phyloP scores from a whole-genome alignment of 2,329 filamentous ascomycete genomes.

The Fusarium pininemorale region DNA sequence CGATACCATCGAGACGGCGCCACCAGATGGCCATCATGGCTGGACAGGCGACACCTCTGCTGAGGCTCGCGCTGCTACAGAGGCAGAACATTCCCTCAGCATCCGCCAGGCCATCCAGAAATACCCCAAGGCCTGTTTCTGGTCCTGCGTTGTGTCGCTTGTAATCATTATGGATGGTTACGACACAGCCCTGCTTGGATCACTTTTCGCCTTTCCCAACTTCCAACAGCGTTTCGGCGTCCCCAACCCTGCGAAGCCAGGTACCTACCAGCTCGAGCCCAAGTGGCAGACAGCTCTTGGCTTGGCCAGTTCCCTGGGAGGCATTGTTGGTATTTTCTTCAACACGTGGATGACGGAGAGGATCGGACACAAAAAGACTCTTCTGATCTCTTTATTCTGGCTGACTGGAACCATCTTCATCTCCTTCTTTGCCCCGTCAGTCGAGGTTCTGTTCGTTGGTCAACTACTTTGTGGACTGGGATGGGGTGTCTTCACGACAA shows the following conservation, averaged over 20 bases:
- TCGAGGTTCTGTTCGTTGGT: conserved; percentile 54
- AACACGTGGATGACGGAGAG: conserved; percentile 27
- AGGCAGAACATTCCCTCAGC: background rate
- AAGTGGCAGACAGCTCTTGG: conserved; percentile 10
- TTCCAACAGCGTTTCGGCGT: background rate
- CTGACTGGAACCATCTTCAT: conserved; percentile 42
- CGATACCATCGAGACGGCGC: background rate
- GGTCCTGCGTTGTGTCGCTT: conserved; percentile 44
- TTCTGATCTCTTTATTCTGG: conserved; percentile 56
- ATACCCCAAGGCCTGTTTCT: conserved; percentile 40
- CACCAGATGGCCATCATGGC: background rate
- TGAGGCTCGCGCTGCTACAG: background rate
- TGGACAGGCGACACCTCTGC: background rate
- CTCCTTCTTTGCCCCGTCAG: conserved; percentile 45
- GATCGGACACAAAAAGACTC: conserved; percentile 54
- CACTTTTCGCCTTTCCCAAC: conserved; percentile 43
- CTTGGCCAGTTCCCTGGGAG: conserved; percentile 7
- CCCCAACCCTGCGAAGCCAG: background rate
- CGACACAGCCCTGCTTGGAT: conserved; percentile 42
- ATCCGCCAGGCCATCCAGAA: background rate
- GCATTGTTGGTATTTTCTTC: conserved; percentile 27
- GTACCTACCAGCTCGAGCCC: conserved; percentile 3
- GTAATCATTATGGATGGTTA: conserved; percentile 51
- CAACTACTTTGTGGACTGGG: conserved; percentile 56
- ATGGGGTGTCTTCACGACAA: conserved; percentile 55